Evolutionary conservation across 2,329 filamentous ascomycete species (phyloP), one percentile per base, ranked within the genome.

Genomic region (Ceratocystis colombiana): DNA sequence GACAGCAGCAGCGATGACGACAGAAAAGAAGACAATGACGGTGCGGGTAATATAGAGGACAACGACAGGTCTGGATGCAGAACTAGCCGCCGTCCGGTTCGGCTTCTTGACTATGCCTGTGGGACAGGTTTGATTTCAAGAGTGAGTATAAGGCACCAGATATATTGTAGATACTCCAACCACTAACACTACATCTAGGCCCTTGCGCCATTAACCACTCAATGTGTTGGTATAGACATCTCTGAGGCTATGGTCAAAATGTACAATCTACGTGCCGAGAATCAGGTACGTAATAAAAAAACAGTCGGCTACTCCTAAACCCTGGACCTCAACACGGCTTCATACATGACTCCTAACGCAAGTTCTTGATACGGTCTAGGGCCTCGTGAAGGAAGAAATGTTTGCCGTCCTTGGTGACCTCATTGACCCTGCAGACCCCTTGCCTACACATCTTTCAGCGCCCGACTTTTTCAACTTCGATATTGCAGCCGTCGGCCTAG

Each of bases 21-120:
- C 61, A 22, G 17, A 20, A 10, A 48, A 48, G 3, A 20, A n/a
- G 46, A 22, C 0, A 2, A 48, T n/a, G 46, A 22, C 48, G 25
- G 48, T 15, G 48, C 4, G 15, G 10, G 25, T 15, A 25, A 10
- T 3, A 20, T 15, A 59, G 55, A 59, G n/a, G 55, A 20, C 17
- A 20, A 10, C 25, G 1, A 5, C 28, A 37, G 17, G n/a, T 5
- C 28, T 25, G 7, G 3, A 59, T 28, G n/a, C 17, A n/a, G 33
- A 30, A 59, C 28, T 10, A 25, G 3, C 28, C 17, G 33, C 15
- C 76, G 70, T 71, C 72, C 71, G 66, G 77, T 84, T 53, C 80
- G 80, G 59, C 75, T 90, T 22, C 77, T 91, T 1, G 88, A 92
- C 73, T 92, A 91, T 74, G 88, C 88, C 17, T 91, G 88, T 72